These are phyloP conservation scores for Carex arenaria DNA, from an alignment of 202 grass and related monocot genomes.

Conservation along the genomic window DNA sequence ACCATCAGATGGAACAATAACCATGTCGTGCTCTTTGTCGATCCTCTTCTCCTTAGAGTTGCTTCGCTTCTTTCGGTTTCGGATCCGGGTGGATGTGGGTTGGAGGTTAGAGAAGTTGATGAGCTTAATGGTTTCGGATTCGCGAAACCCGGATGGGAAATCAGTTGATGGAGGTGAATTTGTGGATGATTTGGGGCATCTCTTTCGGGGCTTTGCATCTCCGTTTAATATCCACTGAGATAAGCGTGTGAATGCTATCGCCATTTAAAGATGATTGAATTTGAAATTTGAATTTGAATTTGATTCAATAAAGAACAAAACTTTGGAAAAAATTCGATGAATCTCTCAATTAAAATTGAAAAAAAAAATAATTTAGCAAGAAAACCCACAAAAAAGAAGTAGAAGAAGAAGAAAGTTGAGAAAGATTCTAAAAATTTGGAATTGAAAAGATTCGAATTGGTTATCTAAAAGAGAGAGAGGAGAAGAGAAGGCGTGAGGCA, in stretches of 20 bases:
- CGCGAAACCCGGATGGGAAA: slow-evolving; percentile 41
- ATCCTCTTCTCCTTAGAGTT: slow-evolving; percentile 22
- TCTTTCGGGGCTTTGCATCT: slow-evolving; percentile 3
- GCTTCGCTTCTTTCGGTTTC: slow-evolving; percentile 19
- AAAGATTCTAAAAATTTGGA: no score
- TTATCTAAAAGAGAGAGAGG: background rate
- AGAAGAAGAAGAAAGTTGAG: no score
- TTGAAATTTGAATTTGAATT: no score
- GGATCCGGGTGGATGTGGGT: background rate
- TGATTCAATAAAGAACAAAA: background rate
- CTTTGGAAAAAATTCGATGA: background rate
- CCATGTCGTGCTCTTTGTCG: slow-evolving; percentile 52
- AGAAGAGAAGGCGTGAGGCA: background rate
- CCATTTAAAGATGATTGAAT: slow-evolving; percentile 22
- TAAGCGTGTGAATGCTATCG: slow-evolving; percentile 39
- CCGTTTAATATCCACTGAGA: slow-evolving; percentile 47
- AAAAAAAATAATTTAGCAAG: no score
- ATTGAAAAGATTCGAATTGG: no score
- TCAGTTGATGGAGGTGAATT: slow-evolving; percentile 27
- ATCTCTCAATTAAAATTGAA: no score
- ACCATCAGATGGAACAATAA: slow-evolving; percentile 53
- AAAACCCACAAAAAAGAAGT: no score
- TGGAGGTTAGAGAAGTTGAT: background rate
- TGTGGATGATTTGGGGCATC: background rate
- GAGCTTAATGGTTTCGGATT: slow-evolving; percentile 29